phyloP scores from a whole-genome alignment of 2,329 filamentous ascomycete genomes.

The Neurospora sp. region DNA sequence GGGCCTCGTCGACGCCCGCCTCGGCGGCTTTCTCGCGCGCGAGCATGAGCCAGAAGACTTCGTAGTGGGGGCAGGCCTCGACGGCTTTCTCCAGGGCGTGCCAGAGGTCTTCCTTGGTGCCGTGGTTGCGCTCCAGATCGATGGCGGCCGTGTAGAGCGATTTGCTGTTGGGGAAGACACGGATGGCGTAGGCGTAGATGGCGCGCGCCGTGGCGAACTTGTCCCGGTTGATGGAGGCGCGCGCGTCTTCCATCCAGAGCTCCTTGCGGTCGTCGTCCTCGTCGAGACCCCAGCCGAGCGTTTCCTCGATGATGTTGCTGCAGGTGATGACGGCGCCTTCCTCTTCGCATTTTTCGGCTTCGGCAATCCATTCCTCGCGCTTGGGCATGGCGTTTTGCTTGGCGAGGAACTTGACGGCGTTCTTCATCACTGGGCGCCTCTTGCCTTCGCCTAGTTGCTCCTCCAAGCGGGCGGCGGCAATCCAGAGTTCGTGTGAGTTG shows the following conservation, averaged over 20 bases:
- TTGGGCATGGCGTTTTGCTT: constrained; percentile 95
- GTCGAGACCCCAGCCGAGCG: constrained; percentile 84
- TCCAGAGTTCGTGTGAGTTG: constrained; percentile 92
- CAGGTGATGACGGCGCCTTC: constrained; percentile 84
- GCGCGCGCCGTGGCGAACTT: constrained; percentile 85
- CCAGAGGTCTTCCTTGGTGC: constrained; percentile 72
- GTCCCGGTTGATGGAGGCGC: constrained; percentile 67
- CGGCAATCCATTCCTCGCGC: constrained; percentile 91
- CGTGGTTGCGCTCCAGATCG: constrained; percentile 84
- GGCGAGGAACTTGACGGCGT: constrained; percentile 77
- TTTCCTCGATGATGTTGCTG: constrained; percentile 82
- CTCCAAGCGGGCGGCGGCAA: constrained; percentile 83
- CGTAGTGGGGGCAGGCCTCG: constrained; percentile 82
- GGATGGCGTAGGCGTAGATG: constrained; percentile 84
- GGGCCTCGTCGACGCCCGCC: constrained; percentile 61
- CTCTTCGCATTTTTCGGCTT: constrained; percentile 90
- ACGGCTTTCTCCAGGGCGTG: constrained; percentile 86
- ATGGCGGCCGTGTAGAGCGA: constrained; percentile 86
- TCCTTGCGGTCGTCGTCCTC: constrained; percentile 96
- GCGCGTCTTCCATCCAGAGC: constrained; percentile 91
- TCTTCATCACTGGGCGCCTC: constrained; percentile 88
- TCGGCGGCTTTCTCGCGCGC: constrained; percentile 88
- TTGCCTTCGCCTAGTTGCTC: constrained; percentile 73
- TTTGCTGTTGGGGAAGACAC: constrained; percentile 75
- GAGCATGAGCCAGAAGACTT: constrained; percentile 91